Evolutionary conservation across 2,329 filamentous ascomycete species (phyloP), one percentile per base, ranked within the genome.

Genomic region (Stagonosporopsis chrysanthemi): DNA sequence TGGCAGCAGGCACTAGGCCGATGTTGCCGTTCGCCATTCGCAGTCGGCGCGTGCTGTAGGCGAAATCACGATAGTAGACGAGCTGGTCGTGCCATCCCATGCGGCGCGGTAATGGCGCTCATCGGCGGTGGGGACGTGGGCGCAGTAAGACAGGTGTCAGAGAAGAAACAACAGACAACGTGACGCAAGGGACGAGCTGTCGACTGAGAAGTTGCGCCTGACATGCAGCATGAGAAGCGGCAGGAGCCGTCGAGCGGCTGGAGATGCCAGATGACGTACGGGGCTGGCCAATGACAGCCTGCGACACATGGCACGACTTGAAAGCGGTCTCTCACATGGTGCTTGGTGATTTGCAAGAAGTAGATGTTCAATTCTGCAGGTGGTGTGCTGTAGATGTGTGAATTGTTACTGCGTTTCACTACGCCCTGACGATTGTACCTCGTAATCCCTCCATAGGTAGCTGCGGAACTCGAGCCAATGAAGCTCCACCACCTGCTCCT

Each of bases 11-110:
- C 60, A 77, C 73, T 60, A 79, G 75, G 63, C 75, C 77, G 63
- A 83, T 80, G 69, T 79, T 79, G 60, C 74, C 75, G 66, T 71
- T 73, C 69, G 78, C 79, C 77, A 80, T 80, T 64, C 80, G 79
- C 57, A 80, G 47, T 70, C 74, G 69, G 65, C 74, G 68, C 70
- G 71, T 62, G 64, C 75, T 74, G 69, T 81, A 82, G 41, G 81
- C 81, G 68, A 76, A 76, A 60, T 76, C 74, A 72, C 73, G 73
- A 67, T 68, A 71, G 63, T 67, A 75, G 54, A 76, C 67, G 62
- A 71, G 62, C 55, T 62, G 58, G 43, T 73, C 67, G 59, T 73
- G 72, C 73, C 73, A 75, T 66, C 69, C 68, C 74, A 76, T 76
- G 60, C 67, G 65, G 67, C 66, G 69, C 67, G 64, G 62, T 56